Base-by-base conservation (phyloP, 202 grass and related monocot species). In the Panicum hallii region DNA sequence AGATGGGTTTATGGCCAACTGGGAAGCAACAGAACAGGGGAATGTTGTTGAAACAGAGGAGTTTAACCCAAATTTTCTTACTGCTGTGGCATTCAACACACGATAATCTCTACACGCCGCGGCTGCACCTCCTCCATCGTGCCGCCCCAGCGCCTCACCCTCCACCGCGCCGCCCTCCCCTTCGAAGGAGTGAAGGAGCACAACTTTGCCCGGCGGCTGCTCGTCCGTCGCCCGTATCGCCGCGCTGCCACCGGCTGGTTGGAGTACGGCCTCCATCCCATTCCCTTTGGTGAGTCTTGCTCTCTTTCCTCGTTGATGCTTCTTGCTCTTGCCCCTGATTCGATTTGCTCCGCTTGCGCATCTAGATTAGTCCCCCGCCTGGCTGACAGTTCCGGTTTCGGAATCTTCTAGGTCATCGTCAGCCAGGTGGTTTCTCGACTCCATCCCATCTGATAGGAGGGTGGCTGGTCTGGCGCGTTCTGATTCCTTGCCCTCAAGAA, bases 201-300 rank as follows among this genome's bases (percentile, higher is more conserved):
- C 34, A 34, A 34, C 15, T 65, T 50, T 19, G 20, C 67, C 45
- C 20, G 19, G 42, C 67, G n/a, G 67, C 67, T 8, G 11, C 14
- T 70, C 42, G 10, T 46, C 30, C 12, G 49, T 16, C 14, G 49
- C 49, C 49, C 11, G 11, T 49, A 13, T 49, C 47, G 41, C 26
- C 16, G n/a, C 9, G 22, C 19, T 74, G 16, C 28, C 1, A 15
- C 53, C 23, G 52, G 23, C 41, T 49, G 46, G 20, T 46, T 71
- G 61, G 82, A 23, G 76, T 6, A 1, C 1, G 15, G 46, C 23
- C 22, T 38, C 36, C 45, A 34, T 34, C 34, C 19, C 50, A 0
- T 57, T 72, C 47, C 0, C 40, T 52, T 50, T 7, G 88, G 88
- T 83, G 79, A 83, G 88, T 62, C 6, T 19, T 1, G 10, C 44